A percentile compares a stretch with the other conserved stretches of the same genome.
Conservation (phyloP, 352 stramenopile genomes). For the Pythium aristosporum region DNA sequence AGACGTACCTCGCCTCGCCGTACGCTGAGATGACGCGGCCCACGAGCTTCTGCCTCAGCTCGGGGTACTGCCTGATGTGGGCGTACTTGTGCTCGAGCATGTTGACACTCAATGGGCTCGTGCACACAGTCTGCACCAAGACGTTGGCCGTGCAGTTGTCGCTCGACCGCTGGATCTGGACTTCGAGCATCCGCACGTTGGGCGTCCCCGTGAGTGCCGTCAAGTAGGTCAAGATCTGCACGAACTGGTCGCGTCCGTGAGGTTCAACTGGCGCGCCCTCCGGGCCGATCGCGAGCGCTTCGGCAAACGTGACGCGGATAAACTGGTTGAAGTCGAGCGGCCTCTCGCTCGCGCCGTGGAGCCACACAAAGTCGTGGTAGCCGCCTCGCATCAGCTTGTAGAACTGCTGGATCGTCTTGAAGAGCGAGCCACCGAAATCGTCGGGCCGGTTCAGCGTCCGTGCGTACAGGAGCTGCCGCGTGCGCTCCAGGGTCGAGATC, state of each 20-base stretch:
- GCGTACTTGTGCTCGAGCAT: constrained; percentile 11
- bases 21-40: constrained; percentile 5
- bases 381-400: constrained; percentile 6
- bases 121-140: constrained; percentile 5
- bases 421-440: not conserved
- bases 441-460: constrained; percentile 11
- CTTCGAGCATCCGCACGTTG: constrained; percentile 9
- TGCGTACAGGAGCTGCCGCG: constrained; percentile 1
- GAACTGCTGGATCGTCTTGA: constrained; percentile 5
- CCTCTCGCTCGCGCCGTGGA: not conserved
- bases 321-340: constrained; percentile 14
- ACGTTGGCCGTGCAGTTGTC: not conserved
- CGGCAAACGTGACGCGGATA: constrained; percentile 3
- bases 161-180: not conserved
- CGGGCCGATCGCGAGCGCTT: constrained; percentile 1
- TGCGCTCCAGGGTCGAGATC: constrained; percentile 12
- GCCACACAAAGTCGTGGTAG: constrained; percentile 5
- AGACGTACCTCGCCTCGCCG: constrained; percentile 9
- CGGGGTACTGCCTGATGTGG: constrained; percentile 4
- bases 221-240: constrained; percentile 1
- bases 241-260: not conserved
- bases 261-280: not conserved
- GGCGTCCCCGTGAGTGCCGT: constrained; percentile 9
- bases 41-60: constrained; percentile 12
- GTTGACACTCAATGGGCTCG: constrained; percentile 4